A percentile compares a stretch with the other conserved stretches of the same genome.
phyloP scores from a whole-genome alignment of 306 rosid genomes.

The Arachis stenosperma region DNA sequence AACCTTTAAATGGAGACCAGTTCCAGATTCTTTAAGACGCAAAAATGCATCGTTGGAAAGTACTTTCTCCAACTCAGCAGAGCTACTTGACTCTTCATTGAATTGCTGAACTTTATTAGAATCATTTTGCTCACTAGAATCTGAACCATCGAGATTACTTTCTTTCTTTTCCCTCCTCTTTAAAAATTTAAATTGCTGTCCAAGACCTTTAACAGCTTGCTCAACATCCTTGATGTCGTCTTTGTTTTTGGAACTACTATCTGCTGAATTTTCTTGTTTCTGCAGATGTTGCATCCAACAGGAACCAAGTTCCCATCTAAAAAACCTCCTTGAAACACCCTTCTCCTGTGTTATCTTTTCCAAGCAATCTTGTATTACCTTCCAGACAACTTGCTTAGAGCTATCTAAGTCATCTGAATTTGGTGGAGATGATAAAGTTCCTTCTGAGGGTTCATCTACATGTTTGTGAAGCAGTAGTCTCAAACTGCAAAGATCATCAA shows the following conservation, averaged over 20 bases:
- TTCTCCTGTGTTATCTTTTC: slow-evolving; percentile 55
- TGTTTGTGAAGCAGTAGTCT: slow-evolving; percentile 74
- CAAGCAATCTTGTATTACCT: slow-evolving; percentile 66
- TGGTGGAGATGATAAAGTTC: slow-evolving; percentile 41
- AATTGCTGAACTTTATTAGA: slow-evolving; percentile 45
- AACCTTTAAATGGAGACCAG: slow-evolving; percentile 89
- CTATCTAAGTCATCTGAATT: slow-evolving; percentile 56
- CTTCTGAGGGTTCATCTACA: slow-evolving; percentile 52
- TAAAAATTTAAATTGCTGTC: slow-evolving; percentile 82
- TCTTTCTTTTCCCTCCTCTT: slow-evolving; percentile 77
- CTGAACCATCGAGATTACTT: slow-evolving; percentile 30
- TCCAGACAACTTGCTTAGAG: slow-evolving; percentile 51
- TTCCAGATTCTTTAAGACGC: slow-evolving; percentile 77
- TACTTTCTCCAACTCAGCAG: slow-evolving; percentile 57
- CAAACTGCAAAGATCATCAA: slow-evolving; percentile 60
- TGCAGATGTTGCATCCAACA: slow-evolving; percentile 94
- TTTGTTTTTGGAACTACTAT: slow-evolving; percentile 42
- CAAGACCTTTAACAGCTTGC: slow-evolving; percentile 82
- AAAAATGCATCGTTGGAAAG: slow-evolving; percentile 68
- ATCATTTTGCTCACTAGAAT: slow-evolving; percentile 50
- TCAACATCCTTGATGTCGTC: slow-evolving; percentile 52
- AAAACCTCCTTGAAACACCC: slow-evolving; percentile 50
- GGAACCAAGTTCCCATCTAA: slow-evolving; percentile 98
- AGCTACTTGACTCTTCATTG: slow-evolving; percentile 48
- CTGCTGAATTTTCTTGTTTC: slow-evolving; percentile 61